A percentile compares a stretch with the other conserved stretches of the same genome.
These are phyloP conservation scores for Durusdinium trenchii DNA, from an alignment of 73 alveolate genomes.

Conservation along the genomic window DNA sequence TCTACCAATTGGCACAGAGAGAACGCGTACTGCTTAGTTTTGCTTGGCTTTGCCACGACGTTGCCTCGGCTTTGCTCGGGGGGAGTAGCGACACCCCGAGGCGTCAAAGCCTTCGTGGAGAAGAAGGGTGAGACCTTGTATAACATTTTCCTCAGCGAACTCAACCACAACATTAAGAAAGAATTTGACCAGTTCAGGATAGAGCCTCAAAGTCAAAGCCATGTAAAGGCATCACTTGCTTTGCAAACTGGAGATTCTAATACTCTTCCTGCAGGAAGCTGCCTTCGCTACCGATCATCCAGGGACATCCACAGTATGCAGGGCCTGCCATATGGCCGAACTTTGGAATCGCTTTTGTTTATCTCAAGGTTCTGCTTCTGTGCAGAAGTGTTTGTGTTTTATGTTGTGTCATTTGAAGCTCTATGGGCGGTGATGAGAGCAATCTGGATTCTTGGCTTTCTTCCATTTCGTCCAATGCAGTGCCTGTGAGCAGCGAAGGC, in stretches of 20 bases:
- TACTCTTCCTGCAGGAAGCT: constrained; percentile 30
- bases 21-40: constrained; percentile 45
- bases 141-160: constrained; percentile 55
- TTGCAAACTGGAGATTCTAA: neutral
- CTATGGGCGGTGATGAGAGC: too few species aligned
- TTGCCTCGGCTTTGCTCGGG: too few species aligned
- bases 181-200: constrained; percentile 83
- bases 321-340: constrained; percentile 32
- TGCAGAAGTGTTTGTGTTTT: too few species aligned
- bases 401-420: too few species aligned
- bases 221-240: neutral
- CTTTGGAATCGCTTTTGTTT: too few species aligned
- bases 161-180: constrained; percentile 86
- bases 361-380: too few species aligned
- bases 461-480: too few species aligned
- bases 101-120: constrained; percentile 97
- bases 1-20: constrained; percentile 83
- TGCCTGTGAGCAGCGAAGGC: too few species aligned
- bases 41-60: too few species aligned
- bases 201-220: neutral
- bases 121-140: constrained; percentile 93
- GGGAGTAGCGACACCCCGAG: neutral
- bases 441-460: too few species aligned
- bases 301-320: constrained; percentile 69
- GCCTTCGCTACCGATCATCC: constrained; percentile 52